phyloP scores from a whole-genome alignment of 257 asterid genomes.

The Solanum appendiculatum region DNA sequence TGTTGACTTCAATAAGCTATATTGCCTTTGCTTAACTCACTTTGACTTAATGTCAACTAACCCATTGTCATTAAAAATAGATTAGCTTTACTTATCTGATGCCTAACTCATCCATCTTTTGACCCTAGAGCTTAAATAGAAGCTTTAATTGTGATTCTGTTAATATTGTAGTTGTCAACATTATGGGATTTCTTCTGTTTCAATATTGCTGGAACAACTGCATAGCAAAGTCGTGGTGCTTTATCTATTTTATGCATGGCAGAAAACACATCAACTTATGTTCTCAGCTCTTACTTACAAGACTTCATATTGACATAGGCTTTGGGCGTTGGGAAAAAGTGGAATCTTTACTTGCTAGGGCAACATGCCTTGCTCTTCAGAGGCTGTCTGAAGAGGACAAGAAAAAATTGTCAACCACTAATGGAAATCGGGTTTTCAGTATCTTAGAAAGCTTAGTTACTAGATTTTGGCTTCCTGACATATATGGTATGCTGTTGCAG shows the following conservation, averaged over 20 bases:
- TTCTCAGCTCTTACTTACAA: conserved; percentile 85
- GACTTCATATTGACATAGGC: conserved; percentile 91
- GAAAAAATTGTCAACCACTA: conserved; percentile 53
- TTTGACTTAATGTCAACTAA: neutral
- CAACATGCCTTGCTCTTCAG: conserved; percentile 81
- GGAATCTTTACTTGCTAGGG: conserved; percentile 89
- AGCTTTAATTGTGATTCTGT: neutral
- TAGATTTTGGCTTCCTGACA: conserved; percentile 66
- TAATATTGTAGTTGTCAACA: conserved; percentile 65
- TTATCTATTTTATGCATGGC: conserved; percentile 91
- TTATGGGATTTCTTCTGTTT: conserved; percentile 97
- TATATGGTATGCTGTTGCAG: conserved; percentile 90
- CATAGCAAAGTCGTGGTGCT: conserved; percentile 95
- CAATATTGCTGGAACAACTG: conserved; percentile 83
- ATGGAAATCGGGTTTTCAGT: conserved; percentile 65
- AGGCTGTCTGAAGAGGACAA: conserved; percentile 87
- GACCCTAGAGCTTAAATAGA: neutral
- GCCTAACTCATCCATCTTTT: neutral
- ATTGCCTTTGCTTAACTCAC: neutral
- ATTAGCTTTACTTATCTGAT: neutral
- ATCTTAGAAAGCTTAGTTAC: conserved; percentile 59
- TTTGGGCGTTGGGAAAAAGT: conserved; percentile 97
- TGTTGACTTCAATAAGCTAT: neutral
- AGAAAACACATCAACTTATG: conserved; percentile 58
- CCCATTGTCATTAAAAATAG: neutral